Evolutionary conservation across 2,329 filamentous ascomycete genomes (phyloP), one percentile per base, ranked within the genome.

Genomic region (Tolypocladium album): DNA sequence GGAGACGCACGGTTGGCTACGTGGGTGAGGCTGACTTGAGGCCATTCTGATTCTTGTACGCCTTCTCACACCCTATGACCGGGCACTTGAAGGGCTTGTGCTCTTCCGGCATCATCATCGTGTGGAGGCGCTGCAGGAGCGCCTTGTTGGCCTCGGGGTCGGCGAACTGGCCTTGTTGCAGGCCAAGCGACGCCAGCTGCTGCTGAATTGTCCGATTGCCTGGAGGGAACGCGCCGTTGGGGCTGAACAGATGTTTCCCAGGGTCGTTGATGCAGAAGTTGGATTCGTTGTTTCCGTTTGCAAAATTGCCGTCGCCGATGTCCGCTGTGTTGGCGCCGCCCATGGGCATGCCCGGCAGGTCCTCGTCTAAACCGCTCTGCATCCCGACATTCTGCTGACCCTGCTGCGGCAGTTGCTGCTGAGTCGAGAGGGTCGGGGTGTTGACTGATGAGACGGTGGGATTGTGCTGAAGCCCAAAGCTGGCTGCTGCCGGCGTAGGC

Each of bases 1-100:
- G 4, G 63, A 57, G n/a, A 57, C 38, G 42, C 53, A 40, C 57
- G 39, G 45, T 17, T n/a, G 22, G 38, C 17, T 20, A 17, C 8
- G 57, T 22, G 12, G 2, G 24, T 4, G 27, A 17, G 62, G 77
- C 79, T 67, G 91, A 99, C 84, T 97, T 99, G 60, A 99, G 81
- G 57, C 94, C 94, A 67, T 99, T 99, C 73, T 97, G 94, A 74
- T 99, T 99, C 82, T 99, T 99, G 79, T 99, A 99, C 0, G 94
- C 93, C 80, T 99, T 99, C 74, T 97, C 94, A 70, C 94, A 99
- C 7, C 94, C 94, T 72, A 99, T 96, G 57, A 99, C 94, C 1
- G 94, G 94, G 69, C 94, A 99, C 72, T 92, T 90, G 81, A 96
- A 99, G 0, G 94, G 94, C 76, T 97, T 99, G 69, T 95, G 91